Evolutionary conservation across 139 green algal species (phyloP).

Genomic region (Chlamydomonas schloesseri): DNA sequence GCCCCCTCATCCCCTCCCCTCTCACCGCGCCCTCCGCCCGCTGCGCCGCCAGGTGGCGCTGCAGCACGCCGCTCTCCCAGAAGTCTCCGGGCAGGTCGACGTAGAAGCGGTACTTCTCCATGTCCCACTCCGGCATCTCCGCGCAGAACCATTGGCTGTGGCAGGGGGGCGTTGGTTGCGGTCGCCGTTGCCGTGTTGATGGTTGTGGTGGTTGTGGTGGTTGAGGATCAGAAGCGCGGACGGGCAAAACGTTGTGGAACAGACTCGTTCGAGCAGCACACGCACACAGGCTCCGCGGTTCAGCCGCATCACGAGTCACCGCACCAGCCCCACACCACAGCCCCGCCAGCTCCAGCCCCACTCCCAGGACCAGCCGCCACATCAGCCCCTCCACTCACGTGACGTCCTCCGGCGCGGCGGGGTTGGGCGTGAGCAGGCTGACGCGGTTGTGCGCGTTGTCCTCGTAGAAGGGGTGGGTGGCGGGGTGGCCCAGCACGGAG

Average conservation of each 20-base stretch:
- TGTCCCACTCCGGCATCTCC: constrained; percentile 78
- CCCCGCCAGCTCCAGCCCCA: too few relatives aligned
- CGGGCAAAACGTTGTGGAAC: background rate
- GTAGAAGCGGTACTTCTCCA: constrained; percentile 84
- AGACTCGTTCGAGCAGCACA: too few relatives aligned
- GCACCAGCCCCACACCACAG: too few relatives aligned
- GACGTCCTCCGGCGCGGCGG: constrained; percentile 65
- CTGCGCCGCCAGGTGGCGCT: constrained; percentile 49
- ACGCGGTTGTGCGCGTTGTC: constrained; percentile 39
- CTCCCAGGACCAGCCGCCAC: too few relatives aligned
- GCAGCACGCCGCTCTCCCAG: constrained; percentile 67
- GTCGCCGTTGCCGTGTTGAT: too few relatives aligned
- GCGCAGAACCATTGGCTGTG: constrained; percentile 68
- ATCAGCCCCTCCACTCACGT: constrained; percentile 45
- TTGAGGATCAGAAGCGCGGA: background rate
- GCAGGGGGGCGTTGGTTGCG: too few relatives aligned
- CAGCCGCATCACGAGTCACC: too few relatives aligned
- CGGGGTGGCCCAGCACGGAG: constrained; percentile 55
- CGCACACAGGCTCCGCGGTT: too few relatives aligned
- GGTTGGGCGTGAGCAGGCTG: constrained; percentile 59
- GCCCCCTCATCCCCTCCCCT: constrained; percentile 6
- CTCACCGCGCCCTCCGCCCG: too few relatives aligned
- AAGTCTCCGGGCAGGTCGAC: constrained; percentile 77
- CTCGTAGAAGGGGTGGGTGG: constrained; percentile 54
- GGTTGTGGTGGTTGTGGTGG: too few relatives aligned